These are phyloP conservation scores for Pseudonitzschia multiseries DNA, from an alignment of 108 stramenopile species.

Conservation along the genomic window DNA sequence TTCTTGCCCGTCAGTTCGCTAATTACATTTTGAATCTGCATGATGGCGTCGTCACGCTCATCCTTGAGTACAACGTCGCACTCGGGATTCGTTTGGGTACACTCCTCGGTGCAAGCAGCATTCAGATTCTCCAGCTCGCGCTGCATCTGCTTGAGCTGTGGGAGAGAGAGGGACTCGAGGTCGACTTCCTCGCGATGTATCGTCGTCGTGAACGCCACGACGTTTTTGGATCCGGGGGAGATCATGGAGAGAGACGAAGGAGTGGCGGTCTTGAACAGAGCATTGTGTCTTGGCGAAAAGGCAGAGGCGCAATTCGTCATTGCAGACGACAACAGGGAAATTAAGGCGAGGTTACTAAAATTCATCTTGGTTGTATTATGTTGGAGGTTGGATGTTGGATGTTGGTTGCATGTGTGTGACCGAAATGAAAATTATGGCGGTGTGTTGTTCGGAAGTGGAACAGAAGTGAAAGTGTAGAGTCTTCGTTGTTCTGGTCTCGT, in stretches of 20 bases:
- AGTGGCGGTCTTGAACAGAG: background rate
- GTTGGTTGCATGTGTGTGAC: background rate
- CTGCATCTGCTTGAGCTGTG: slow-evolving; percentile 11
- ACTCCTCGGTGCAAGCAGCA: slow-evolving; percentile 16
- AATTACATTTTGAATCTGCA: slow-evolving; percentile 1
- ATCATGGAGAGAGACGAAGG: background rate
- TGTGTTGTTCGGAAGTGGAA: background rate
- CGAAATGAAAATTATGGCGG: background rate
- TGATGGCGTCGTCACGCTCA: slow-evolving; percentile 12
- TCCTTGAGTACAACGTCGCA: slow-evolving; percentile 20
- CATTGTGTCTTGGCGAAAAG: background rate
- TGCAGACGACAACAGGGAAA: slow-evolving; percentile 1
- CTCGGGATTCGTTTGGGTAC: slow-evolving; percentile 17
- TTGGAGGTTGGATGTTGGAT: too few species aligned
- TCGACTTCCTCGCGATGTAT: slow-evolving; percentile 14
- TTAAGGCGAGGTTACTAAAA: background rate
- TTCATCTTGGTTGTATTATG: slow-evolving; percentile 14
- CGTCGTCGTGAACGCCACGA: background rate
- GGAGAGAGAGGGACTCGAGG: slow-evolving; percentile 6
- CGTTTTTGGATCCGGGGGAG: slow-evolving; percentile 8
- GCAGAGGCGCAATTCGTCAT: background rate
- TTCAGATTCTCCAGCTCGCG: slow-evolving; percentile 6
- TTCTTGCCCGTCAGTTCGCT: background rate
- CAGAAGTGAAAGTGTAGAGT: background rate
- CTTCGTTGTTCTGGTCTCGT: too few species aligned